phyloP scores from a whole-genome alignment of 2,329 filamentous ascomycete genomes.

The Fusarium multiceps region DNA sequence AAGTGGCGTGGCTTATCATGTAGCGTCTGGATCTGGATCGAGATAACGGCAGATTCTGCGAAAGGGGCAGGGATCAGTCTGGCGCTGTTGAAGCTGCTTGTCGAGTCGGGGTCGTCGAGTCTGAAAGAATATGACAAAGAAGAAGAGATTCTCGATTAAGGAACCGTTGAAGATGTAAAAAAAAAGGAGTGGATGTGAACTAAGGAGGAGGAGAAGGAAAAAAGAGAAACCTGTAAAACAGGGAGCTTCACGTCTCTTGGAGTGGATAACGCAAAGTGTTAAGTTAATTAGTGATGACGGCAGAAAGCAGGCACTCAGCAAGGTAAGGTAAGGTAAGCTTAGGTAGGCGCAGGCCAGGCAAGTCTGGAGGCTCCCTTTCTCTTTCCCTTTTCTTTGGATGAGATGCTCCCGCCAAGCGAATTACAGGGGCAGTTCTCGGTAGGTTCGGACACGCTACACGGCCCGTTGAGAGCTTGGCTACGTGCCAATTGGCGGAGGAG shows the following conservation, averaged over 20 bases:
- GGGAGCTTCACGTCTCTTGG: constrained; percentile 16
- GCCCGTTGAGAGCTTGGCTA: constrained; percentile 31
- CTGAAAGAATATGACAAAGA: background rate
- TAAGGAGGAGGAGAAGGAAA: constrained; percentile 31
- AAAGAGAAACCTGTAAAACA: constrained; percentile 9
- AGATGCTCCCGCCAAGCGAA: constrained; percentile 43
- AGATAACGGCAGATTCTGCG: constrained; percentile 42
- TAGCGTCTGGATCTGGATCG: constrained; percentile 17
- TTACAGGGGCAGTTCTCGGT: constrained; percentile 40
- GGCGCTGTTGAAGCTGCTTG: constrained; percentile 37
- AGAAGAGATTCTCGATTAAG: background rate
- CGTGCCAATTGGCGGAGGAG: constrained; percentile 10
- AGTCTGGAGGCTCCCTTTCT: constrained; percentile 29
- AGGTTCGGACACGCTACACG: constrained; percentile 40
- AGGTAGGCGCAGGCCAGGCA: background rate
- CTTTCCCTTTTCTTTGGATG: constrained; percentile 27
- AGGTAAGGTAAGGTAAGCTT: constrained; percentile 9
- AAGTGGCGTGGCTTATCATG: constrained; percentile 41
- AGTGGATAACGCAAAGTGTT: constrained; percentile 19
- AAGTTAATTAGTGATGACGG: constrained; percentile 32
- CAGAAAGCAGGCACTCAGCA: constrained; percentile 20
- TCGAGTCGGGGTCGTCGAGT: background rate
- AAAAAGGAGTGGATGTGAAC: constrained; percentile 46
- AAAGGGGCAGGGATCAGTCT: constrained; percentile 42
- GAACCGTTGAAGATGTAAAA: constrained; percentile 6